A percentile compares a stretch with the other conserved stretches of the same genome.
Conservation (phyloP, 2,329 filamentous ascomycete species). For the Trichoderma simmonsii region DNA sequence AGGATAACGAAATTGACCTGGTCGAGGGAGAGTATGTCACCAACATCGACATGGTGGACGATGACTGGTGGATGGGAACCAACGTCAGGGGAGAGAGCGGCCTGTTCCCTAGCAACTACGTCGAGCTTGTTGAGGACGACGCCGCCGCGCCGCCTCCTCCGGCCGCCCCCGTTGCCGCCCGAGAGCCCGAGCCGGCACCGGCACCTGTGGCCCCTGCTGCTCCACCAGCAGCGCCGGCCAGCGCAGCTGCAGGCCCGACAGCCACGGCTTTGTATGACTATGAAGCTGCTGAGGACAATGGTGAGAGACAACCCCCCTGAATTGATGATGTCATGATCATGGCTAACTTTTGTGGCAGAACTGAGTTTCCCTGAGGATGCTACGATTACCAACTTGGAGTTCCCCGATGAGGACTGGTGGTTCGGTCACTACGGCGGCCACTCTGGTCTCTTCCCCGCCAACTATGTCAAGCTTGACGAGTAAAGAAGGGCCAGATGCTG, state of each 20-base stretch:
- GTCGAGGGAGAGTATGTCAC: conserved; percentile 83
- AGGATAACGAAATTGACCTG: conserved; percentile 94
- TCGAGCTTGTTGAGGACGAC: conserved; percentile 71
- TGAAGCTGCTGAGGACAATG: conserved; percentile 93
- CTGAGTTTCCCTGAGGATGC: conserved; percentile 86
- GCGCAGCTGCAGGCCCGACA: conserved; percentile 52
- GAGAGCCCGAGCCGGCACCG: conserved; percentile 32
- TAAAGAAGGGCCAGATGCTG: conserved; percentile 19
- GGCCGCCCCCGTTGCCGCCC: conserved; percentile 30
- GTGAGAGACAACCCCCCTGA: conserved; percentile 32
- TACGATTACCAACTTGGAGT: conserved; percentile 79
- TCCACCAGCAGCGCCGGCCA: conserved; percentile 37
- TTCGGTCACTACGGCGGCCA: conserved; percentile 79
- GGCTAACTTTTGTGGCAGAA: conserved; percentile 46
- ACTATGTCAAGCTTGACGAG: conserved; percentile 61
- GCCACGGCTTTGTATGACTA: conserved; percentile 93
- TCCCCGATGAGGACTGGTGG: conserved; percentile 99
- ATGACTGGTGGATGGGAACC: conserved; percentile 98
- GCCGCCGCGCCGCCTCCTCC: conserved; percentile 35
- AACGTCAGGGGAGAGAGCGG: conserved; percentile 82
- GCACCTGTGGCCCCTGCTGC: conserved; percentile 35
- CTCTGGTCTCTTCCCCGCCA: conserved; percentile 78
- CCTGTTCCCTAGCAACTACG: conserved; percentile 96
- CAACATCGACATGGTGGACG: conserved; percentile 95
- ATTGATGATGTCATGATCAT: background rate